Evolutionary conservation across 2,329 filamentous ascomycete species (phyloP), one percentile per base, ranked within the genome.

Genomic region (Epicoccum nigrum): DNA sequence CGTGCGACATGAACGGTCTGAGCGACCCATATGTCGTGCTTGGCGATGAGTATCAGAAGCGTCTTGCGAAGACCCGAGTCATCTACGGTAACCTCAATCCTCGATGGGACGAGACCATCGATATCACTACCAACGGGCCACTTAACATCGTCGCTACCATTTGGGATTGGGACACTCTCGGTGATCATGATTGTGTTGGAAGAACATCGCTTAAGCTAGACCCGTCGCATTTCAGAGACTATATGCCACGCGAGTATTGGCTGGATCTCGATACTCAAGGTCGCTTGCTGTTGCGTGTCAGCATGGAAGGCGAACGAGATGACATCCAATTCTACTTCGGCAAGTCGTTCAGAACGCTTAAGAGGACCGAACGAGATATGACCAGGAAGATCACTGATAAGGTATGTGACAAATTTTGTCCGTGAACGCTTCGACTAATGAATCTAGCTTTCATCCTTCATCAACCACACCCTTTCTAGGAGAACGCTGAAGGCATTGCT

Each of bases 281-380:
- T 7, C 84, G 93, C 42, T 76, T 99, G 25, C 76, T 99, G 50
- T 83, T 99, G 44, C 85, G 93, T 56, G 92, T 99, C 44, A 97
- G 92, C 70, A 99, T 99, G 94, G 94, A 99, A 76, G 94, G 94
- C 43, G 94, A 99, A 76, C 85, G 94, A 56, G 94, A 99, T 70
- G 94, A 99, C 70, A 99, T 99, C 51, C 90, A 97, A 67, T 99
- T 99, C 74, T 93, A 97, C 69, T 97, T 97, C 74, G 94, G 92
- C 64, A 97, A 97, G 75, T 90, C 94, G 20, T 99, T 99, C 78
- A 85, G 94, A 38, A 91, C 93, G 54, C 80, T 99, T 62, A 97
- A 97, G 80, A 86, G 94, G 60, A 96, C 93, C 0, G 93, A 99
- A 76, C 85, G 93, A 65, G 94, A 99, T 73, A 99, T 99, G 94